These are phyloP conservation scores for Samsoniella hepiali DNA, from an alignment of 2,329 filamentous ascomycete genomes.

Conservation along the genomic window DNA sequence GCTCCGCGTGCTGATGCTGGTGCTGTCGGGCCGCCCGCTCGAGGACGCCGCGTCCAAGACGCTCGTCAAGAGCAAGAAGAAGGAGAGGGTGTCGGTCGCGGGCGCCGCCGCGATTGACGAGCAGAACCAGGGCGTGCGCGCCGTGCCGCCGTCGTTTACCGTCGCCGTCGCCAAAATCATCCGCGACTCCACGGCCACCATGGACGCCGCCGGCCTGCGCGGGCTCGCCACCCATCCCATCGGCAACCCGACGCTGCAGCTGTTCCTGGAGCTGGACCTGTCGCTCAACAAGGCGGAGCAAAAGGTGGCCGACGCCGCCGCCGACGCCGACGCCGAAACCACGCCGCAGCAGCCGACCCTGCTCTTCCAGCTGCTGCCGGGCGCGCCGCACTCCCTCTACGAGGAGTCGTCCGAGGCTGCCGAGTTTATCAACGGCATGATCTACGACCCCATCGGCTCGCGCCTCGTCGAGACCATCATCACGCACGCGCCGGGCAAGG, in stretches of 20 bases:
- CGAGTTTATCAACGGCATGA: slow-evolving; percentile 76
- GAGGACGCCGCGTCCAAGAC: slow-evolving; percentile 66
- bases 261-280: slow-evolving; percentile 84
- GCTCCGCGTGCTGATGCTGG: slow-evolving; percentile 77
- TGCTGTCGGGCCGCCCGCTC: slow-evolving; percentile 79
- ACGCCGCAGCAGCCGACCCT: slow-evolving; percentile 47
- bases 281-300: slow-evolving; percentile 62
- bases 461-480: slow-evolving; percentile 86
- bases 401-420: slow-evolving; percentile 70
- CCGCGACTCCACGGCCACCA: slow-evolving; percentile 65
- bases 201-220: slow-evolving; percentile 77
- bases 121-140: slow-evolving; percentile 40
- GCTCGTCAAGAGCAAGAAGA: slow-evolving; percentile 86
- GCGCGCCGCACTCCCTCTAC: slow-evolving; percentile 64
- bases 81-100: slow-evolving; percentile 72
- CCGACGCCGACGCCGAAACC: no score
- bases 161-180: slow-evolving; percentile 80
- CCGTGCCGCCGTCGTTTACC: slow-evolving; percentile 76
- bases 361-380: slow-evolving; percentile 74
- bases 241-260: slow-evolving; percentile 88
- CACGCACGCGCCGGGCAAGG: slow-evolving; percentile 73
- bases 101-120: slow-evolving; percentile 52
- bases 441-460: slow-evolving; percentile 89
- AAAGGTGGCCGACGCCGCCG: slow-evolving; percentile 29
- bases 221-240: slow-evolving; percentile 84